Evolutionary conservation across 768 basidiomycete species (phyloP).

Genomic region (Podaxis rugospora): DNA sequence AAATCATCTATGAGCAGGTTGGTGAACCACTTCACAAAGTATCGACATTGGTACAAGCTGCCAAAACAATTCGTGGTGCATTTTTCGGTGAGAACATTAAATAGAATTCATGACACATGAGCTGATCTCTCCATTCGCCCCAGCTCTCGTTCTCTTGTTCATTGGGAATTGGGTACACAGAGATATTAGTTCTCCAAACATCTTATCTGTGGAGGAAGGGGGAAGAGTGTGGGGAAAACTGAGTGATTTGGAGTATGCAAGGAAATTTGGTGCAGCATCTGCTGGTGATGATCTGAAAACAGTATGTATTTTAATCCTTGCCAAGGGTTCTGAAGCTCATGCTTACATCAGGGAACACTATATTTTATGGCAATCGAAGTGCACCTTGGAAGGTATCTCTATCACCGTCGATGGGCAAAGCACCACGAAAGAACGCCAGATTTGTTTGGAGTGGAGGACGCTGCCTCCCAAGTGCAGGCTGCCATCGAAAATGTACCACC

Average conservation of each 20-base stretch:
- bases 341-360: not conserved
- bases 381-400: not conserved
- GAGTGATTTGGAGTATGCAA: slow-evolving; percentile 9
- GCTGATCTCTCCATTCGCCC: not conserved
- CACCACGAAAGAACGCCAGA: too few species aligned
- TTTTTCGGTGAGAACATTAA: not conserved
- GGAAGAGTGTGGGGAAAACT: not conserved
- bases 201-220: not conserved
- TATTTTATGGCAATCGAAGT: slow-evolving; percentile 2
- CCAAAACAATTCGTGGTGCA: not conserved
- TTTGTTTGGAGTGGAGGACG: not conserved
- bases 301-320: not conserved
- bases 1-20: not conserved
- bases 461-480: not conserved
- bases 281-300: not conserved
- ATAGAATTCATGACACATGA: not conserved
- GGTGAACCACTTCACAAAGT: not conserved
- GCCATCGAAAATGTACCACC: not conserved
- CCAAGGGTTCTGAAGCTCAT: too few species aligned
- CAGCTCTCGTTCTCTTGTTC: slow-evolving; percentile 1
- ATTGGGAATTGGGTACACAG: slow-evolving; percentile 4
- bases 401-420: not conserved
- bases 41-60: not conserved
- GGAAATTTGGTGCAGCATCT: not conserved
- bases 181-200: slow-evolving; percentile 2